Evolutionary conservation across 225 moss, liverwort and hornwort genomes (phyloP), one percentile per base, ranked within the genome.

Genomic region (Rhytidiadelphus loreus): DNA sequence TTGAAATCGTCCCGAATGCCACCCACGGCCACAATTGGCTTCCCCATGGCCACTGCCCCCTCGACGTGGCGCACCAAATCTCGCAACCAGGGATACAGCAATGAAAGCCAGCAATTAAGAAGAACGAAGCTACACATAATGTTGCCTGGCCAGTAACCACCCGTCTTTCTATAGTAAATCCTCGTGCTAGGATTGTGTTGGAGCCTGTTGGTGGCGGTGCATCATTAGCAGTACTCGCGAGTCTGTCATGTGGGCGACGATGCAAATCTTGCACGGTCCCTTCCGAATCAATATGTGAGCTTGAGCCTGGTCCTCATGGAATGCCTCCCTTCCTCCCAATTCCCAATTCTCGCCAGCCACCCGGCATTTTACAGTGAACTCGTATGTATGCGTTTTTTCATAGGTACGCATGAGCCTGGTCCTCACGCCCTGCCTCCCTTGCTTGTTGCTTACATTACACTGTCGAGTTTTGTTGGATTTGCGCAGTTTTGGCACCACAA

Each of bases 1-100:
- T 89, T 89, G 71, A 95, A n/a, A 75, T 97, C 97, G 15, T 88
- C 68, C 24, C 90, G 65, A 63, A 97, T 69, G 86, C 95, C 95
- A 48, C 83, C 85, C 41, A 73, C 89, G 39, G 94, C 92, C 72
- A 89, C 69, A 43, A 81, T 33, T 2, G 89, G 56, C 81, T 89
- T 90, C 53, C 89, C 81, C 90, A 92, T 90, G 37, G 22, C 21
- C 21, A 20, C 63, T 52, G 13, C 63, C 7, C 8, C 13, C 35
- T 29, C 62, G 7, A 2, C 48, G 74, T 28, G 32, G 48, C 83
- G 57, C 50, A 18, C 9, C 60, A 24, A 62, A 56, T 17, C 52
- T 14, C 52, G 84, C 58, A 41, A 43, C 46, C 55, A 32, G 30
- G 15, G 46, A 85, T 25, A 12, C 41, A 52, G 52, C 52, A 44